Evolutionary conservation across 129 eudicot genomes (phyloP).

Genomic region (Lactuca saligna): DNA sequence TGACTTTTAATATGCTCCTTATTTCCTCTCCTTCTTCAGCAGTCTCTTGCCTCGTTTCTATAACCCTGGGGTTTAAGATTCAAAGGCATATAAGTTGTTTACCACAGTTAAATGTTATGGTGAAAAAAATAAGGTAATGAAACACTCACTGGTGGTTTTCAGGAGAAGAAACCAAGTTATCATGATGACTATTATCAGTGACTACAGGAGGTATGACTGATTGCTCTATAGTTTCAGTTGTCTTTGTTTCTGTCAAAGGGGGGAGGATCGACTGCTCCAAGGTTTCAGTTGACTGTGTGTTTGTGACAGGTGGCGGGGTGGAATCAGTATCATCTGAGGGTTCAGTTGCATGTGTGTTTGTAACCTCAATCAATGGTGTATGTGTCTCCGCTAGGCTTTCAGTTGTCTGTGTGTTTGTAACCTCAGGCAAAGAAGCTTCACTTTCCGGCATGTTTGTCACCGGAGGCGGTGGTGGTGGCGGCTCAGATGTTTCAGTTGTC

Average conservation of each 20-base stretch:
- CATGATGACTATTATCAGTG: conserved; percentile 33
- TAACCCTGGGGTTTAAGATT: conserved; percentile 32
- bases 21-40: conserved; percentile 61
- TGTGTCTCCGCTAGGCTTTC: conserved; percentile 10
- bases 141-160: conserved; percentile 37
- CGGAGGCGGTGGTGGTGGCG: conserved; percentile 13
- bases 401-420: conserved; percentile 14
- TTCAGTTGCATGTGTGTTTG: conserved; percentile 19
- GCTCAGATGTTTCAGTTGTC: conserved; percentile 23
- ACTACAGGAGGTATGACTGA: conserved; percentile 15
- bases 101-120: conserved; percentile 2
- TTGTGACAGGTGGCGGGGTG: conserved; percentile 5
- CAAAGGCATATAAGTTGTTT: conserved; percentile 8
- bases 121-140: not conserved
- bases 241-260: conserved; percentile 19
- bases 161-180: conserved; percentile 19
- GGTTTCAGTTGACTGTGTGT: conserved; percentile 15
- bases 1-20: conserved; percentile 48
- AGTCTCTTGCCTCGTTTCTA: conserved; percentile 42
- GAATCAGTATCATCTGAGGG: conserved; percentile 24
- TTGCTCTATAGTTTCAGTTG: conserved; percentile 24
- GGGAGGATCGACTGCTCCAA: conserved; percentile 21
- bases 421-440: conserved; percentile 14
- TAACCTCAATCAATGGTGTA: conserved; percentile 9
- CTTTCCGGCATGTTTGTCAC: conserved; percentile 8